Evolutionary conservation across 495 filamentous ascomycete genomes (phyloP).

Genomic region (Penicillium diatomitis): DNA sequence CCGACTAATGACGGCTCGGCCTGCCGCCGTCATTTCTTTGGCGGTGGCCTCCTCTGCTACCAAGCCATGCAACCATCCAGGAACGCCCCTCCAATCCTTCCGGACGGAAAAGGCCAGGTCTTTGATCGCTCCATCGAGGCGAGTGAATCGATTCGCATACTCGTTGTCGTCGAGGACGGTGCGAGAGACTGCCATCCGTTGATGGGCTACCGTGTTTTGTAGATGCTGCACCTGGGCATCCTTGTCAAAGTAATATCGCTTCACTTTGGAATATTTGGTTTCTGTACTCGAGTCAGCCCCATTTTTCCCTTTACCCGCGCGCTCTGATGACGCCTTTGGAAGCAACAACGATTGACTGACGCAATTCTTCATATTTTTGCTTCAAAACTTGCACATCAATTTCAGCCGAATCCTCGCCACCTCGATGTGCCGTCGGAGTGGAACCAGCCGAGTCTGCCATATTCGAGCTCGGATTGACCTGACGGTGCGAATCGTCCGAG

Average conservation of each 20-base stretch:
- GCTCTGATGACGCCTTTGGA: no score
- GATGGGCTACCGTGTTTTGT: conserved; percentile 92
- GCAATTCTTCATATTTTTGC: conserved; percentile 52
- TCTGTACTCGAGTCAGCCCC: conserved; percentile 38
- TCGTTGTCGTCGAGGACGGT: conserved; percentile 95
- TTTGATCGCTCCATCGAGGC: conserved; percentile 88
- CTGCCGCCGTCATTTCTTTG: conserved; percentile 94
- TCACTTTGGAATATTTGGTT: conserved; percentile 95
- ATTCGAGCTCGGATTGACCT: conserved; percentile 18
- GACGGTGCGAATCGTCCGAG: conserved; percentile 10
- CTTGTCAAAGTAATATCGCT: conserved; percentile 93
- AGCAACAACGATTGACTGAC: conserved; percentile 35
- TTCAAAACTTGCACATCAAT: conserved; percentile 36
- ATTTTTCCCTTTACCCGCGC: background rate
- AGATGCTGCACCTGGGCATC: conserved; percentile 88
- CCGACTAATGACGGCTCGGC: conserved; percentile 78
- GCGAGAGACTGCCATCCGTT: conserved; percentile 86
- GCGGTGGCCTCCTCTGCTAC: conserved; percentile 77
- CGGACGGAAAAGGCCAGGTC: conserved; percentile 92
- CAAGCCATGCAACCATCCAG: conserved; percentile 63
- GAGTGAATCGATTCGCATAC: conserved; percentile 81
- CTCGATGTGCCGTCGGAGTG: conserved; percentile 47
- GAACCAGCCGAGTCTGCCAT: conserved; percentile 45
- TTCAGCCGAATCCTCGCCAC: conserved; percentile 45
- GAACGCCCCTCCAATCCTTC: conserved; percentile 79